Conservation (phyloP, 2,329 filamentous ascomycete genomes). For the Botrytis fragariae region DNA sequence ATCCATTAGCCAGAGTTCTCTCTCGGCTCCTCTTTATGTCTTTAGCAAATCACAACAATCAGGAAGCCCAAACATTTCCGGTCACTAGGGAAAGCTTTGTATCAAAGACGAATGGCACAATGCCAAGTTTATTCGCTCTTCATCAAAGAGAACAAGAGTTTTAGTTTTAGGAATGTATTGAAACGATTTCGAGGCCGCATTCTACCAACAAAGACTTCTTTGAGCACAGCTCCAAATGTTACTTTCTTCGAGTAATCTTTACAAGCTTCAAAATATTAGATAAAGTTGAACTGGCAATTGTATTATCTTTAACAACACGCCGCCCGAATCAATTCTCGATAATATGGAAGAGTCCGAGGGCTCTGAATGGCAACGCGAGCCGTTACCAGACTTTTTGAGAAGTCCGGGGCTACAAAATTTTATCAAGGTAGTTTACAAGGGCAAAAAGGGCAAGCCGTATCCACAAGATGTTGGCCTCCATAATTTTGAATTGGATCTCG, state of each 20-base stretch:
- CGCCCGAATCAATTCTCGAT: not conserved
- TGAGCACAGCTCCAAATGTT: not conserved
- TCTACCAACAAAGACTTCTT: slow-evolving; percentile 16
- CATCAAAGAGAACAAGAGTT: slow-evolving; percentile 6
- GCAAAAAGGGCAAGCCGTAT: not conserved
- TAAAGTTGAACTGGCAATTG: not conserved
- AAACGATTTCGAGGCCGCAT: not conserved
- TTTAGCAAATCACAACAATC: not conserved
- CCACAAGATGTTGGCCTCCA: not conserved
- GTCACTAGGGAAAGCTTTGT: not conserved
- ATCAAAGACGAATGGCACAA: not conserved
- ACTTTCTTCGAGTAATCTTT: not conserved
- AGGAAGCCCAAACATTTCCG: not conserved
- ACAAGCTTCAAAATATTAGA: not conserved
- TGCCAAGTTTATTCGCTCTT: not conserved
- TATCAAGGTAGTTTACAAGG: not conserved
- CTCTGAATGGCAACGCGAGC: not conserved
- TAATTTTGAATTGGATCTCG: slow-evolving; percentile 1
- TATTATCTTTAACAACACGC: not conserved
- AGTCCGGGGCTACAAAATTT: not conserved
- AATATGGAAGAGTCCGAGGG: not conserved
- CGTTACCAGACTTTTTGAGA: not conserved
- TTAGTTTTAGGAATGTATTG: slow-evolving; percentile 1
- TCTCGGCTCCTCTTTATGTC: not conserved
- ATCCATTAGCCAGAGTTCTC: not conserved